Evolutionary conservation across 2,329 filamentous ascomycete genomes (phyloP).

Genomic region (Cordyceps fumosorosea): DNA sequence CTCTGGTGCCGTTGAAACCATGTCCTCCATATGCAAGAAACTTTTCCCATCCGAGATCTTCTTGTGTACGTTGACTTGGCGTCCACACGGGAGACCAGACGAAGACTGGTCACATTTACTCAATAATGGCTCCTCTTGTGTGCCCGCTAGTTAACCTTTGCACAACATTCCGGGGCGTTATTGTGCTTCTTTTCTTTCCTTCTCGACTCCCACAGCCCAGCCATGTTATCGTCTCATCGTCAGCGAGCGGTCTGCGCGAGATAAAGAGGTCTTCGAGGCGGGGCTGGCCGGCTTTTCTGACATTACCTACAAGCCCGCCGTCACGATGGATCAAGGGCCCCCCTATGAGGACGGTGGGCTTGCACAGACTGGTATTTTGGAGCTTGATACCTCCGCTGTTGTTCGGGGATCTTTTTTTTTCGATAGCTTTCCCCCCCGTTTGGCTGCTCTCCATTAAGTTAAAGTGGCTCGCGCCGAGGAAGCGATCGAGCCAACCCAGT

Average conservation of each 20-base stretch:
- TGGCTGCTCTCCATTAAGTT: not conserved
- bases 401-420: not conserved
- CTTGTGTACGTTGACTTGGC: not conserved
- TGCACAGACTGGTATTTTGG: not conserved
- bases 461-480: not conserved
- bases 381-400: not conserved
- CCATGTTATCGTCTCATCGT: not conserved
- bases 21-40: not conserved
- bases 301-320: not conserved
- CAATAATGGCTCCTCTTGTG: not conserved
- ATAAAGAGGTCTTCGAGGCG: not conserved
- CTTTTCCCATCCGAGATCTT: not conserved
- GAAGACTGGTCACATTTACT: constrained; percentile 7
- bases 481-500: constrained; percentile 9
- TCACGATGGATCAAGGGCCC: not conserved
- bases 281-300: not conserved
- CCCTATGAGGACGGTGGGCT: not conserved
- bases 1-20: not conserved
- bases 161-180: not conserved
- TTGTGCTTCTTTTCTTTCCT: not conserved
- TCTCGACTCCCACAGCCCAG: not conserved
- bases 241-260: not conserved
- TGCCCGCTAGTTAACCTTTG: not conserved
- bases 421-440: not conserved
- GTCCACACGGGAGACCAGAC: not conserved